Percentiles rank a stretch among this genome's conserved stretches.
Evolutionary conservation across 441 rosid species (phyloP).

Genomic region (Kokia cookei): DNA sequence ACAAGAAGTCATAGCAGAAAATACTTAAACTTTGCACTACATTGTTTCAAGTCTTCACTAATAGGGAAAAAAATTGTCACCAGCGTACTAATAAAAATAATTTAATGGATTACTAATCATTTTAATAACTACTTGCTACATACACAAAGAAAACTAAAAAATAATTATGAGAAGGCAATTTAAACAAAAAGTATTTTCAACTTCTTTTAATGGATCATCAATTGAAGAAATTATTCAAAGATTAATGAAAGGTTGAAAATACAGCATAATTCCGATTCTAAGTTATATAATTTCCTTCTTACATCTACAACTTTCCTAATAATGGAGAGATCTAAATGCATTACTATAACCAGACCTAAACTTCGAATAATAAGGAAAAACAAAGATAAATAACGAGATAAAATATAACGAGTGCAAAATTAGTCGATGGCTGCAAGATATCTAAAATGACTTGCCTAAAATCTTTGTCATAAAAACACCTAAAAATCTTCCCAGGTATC

Average conservation of each 20-base stretch:
- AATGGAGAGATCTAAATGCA: neutral
- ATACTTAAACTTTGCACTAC: constrained; percentile 1
- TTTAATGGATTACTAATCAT: neutral
- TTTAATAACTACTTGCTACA: neutral
- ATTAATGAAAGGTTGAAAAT: neutral
- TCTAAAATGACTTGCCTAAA: constrained; percentile 51
- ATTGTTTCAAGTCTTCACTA: neutral
- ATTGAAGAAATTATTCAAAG: neutral
- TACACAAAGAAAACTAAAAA: neutral
- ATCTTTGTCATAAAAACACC: constrained; percentile 95
- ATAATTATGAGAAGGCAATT: neutral
- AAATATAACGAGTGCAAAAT: neutral
- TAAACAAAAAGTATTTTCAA: neutral
- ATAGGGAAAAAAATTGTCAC: neutral
- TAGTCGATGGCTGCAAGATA: neutral
- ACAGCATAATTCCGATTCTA: neutral
- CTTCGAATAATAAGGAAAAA: neutral
- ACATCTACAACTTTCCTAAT: neutral
- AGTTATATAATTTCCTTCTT: neutral
- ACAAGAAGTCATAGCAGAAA: constrained; percentile 1
- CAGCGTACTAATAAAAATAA: neutral
- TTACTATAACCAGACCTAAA: neutral
- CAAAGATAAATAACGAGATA: neutral
- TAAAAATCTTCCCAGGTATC: constrained; percentile 97
- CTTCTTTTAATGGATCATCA: neutral